Percentiles rank a stretch among this genome's conserved stretches.
Evolutionary conservation across 768 basidiomycete species (phyloP).

Genomic region (Pholiota conissans): DNA sequence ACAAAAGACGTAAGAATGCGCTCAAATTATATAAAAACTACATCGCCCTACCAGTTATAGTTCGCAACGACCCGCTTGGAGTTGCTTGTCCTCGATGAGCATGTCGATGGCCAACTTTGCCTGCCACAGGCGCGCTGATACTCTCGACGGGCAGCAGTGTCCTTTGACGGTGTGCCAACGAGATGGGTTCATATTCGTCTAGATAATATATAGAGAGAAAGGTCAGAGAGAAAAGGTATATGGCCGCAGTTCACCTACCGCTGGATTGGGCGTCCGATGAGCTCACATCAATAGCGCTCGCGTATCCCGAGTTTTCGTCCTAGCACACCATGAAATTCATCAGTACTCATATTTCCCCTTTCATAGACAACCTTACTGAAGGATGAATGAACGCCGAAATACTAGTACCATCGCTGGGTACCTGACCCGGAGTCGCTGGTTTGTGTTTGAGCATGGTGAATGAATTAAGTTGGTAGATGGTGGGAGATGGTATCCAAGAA

Average conservation of each 20-base stretch:
- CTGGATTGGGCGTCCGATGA: neutral
- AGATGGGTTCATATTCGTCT: neutral
- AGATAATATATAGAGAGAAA: neutral
- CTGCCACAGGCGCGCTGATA: neutral
- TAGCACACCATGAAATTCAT: neutral
- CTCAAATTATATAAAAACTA: too few relatives aligned
- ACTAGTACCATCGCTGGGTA: too few relatives aligned
- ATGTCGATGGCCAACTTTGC: neutral
- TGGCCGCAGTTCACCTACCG: neutral
- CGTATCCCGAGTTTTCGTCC: slow-evolving; percentile 4
- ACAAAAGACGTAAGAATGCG: too few relatives aligned
- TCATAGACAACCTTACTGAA: neutral
- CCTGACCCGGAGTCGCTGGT: neutral
- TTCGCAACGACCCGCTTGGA: too few relatives aligned
- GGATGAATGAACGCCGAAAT: too few relatives aligned
- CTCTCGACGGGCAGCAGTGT: neutral
- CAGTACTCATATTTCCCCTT: neutral
- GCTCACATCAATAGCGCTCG: slow-evolving; percentile 5
- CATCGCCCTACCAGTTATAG: too few relatives aligned
- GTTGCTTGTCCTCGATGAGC: too few relatives aligned
- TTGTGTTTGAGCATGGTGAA: neutral
- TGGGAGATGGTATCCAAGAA: slow-evolving; percentile 17
- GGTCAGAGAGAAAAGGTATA: neutral
- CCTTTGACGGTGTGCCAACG: neutral
- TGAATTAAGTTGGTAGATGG: too few relatives aligned